These are phyloP conservation scores for Tolypocladium capitatum DNA, from an alignment of 2,329 filamentous ascomycete genomes.

Conservation along the genomic window DNA sequence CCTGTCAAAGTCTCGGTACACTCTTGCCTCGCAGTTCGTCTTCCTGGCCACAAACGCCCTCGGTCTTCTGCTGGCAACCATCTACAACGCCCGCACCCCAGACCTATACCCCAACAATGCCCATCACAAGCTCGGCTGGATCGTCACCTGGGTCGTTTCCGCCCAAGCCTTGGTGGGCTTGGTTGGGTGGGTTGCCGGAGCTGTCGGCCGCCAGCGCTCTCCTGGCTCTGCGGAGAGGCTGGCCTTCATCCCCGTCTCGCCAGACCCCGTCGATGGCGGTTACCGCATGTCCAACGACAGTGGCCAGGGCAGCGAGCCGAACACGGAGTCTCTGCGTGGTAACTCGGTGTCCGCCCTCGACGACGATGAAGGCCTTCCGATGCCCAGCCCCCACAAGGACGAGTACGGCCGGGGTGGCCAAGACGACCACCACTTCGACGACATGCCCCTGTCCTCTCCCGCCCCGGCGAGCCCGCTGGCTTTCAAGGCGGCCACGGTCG, in stretches of 20 bases:
- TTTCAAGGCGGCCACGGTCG: conserved; percentile 38
- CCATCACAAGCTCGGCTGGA: conserved; percentile 84
- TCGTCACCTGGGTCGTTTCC: conserved; percentile 57
- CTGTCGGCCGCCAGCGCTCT: neutral
- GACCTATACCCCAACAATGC: conserved; percentile 78
- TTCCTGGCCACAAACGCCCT: conserved; percentile 52
- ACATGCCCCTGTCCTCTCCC: conserved; percentile 11
- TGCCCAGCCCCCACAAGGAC: conserved; percentile 25
- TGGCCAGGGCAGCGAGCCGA: conserved; percentile 60
- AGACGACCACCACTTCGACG: conserved; percentile 24
- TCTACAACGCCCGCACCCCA: conserved; percentile 72
- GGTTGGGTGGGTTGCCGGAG: conserved; percentile 42
- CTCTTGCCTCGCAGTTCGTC: conserved; percentile 52
- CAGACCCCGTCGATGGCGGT: conserved; percentile 32
- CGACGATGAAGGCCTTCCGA: conserved; percentile 28
- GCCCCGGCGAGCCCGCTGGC: conserved; percentile 37
- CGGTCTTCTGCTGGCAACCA: conserved; percentile 49
- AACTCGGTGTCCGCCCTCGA: conserved; percentile 47
- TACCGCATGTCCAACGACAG: conserved; percentile 58
- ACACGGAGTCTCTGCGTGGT: conserved; percentile 53
- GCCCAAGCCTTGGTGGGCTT: conserved; percentile 59
- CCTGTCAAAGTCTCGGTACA: conserved; percentile 62
- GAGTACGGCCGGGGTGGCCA: conserved; percentile 33
- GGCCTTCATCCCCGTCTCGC: conserved; percentile 50
- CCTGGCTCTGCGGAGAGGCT: conserved; percentile 31